Evolutionary conservation across 2,329 filamentous ascomycete species (phyloP).

Genomic region (Fonsecaea erecta): DNA sequence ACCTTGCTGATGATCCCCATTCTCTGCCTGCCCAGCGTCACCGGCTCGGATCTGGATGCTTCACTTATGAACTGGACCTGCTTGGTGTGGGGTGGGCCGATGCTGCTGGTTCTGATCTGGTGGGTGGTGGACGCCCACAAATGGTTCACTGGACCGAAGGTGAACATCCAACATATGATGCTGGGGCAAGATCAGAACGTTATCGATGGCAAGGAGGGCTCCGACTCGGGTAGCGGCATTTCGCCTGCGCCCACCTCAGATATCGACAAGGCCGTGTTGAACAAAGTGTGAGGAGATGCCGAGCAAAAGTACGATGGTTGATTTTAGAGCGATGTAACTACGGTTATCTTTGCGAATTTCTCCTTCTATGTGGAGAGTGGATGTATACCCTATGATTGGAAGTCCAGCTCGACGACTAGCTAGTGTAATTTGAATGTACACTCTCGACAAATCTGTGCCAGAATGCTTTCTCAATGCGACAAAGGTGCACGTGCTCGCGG

Average conservation of each 20-base stretch:
- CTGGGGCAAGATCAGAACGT: slow-evolving; percentile 47
- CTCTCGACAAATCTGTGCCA: neutral
- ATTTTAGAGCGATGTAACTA: neutral
- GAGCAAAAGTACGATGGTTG: neutral
- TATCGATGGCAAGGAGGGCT: slow-evolving; percentile 43
- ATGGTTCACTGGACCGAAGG: slow-evolving; percentile 44
- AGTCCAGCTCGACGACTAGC: neutral
- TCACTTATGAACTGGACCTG: slow-evolving; percentile 52
- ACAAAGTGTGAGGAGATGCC: slow-evolving; percentile 18
- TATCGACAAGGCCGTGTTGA: slow-evolving; percentile 11
- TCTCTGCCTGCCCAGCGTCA: slow-evolving; percentile 66
- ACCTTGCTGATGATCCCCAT: slow-evolving; percentile 71
- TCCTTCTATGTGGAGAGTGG: neutral
- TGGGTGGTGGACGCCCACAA: slow-evolving; percentile 42
- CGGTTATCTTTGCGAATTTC: neutral
- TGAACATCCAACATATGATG: slow-evolving; percentile 48
- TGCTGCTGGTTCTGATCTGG: slow-evolving; percentile 41
- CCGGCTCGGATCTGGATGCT: slow-evolving; percentile 65
- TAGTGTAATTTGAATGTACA: neutral
- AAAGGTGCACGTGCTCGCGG: neutral
- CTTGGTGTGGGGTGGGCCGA: slow-evolving; percentile 42
- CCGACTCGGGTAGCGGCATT: slow-evolving; percentile 25
- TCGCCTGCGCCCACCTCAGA: slow-evolving; percentile 12
- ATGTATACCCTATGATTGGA: neutral
- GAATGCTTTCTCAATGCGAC: neutral